Base-by-base conservation (phyloP, 1,139 yeast species). In the Geotrichum cucujoidarum region DNA sequence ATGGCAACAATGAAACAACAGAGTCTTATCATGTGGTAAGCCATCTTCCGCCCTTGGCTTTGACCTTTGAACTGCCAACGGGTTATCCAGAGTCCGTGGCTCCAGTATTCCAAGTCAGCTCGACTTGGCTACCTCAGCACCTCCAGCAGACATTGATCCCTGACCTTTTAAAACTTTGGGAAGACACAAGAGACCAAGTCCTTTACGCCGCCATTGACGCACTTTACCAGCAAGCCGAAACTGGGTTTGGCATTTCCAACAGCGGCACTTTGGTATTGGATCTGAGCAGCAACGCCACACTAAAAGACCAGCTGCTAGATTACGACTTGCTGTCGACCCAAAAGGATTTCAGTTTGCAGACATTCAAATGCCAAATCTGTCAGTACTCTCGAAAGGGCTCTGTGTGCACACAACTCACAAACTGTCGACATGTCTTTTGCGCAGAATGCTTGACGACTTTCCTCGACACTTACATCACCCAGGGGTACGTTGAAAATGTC, bases 291-390 rank as follows among this genome's bases (percentile, higher is more conserved):
- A 59, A 65, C 16, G 3, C 22, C 2, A 10, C 17, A 13, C 24
- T 35, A 4, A 35, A 21, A 14, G 45, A 52, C 0, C 22, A 50
- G 7, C 45, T 71, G 8, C 61, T 64, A 25, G 51, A 55, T 3
- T 50, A 55, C 13, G 57, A 59, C 51, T 38, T 50, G 4, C 27
- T 51, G 4, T 64, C 64, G 0, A 51, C 60, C n/a, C 53, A 59
- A 18, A 54, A 60, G 1, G 65, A 67, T 16, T 76, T 77, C 55
- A 57, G 70, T 4, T 49, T 55, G 11, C 60, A 62, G 29, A 71
- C 81, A 1, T 80, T 73, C 56, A 58, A 66, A 1, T 83, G 89
- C 60, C 78, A 75, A 17, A 80, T 82, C 1, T 82, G 89, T 56
- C 81, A 79, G 57, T 72, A 69, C 32, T 72, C 68, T 36, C 66